Base-by-base conservation (phyloP, 2,329 filamentous ascomycete species). In the Metarhizium humberi region DNA sequence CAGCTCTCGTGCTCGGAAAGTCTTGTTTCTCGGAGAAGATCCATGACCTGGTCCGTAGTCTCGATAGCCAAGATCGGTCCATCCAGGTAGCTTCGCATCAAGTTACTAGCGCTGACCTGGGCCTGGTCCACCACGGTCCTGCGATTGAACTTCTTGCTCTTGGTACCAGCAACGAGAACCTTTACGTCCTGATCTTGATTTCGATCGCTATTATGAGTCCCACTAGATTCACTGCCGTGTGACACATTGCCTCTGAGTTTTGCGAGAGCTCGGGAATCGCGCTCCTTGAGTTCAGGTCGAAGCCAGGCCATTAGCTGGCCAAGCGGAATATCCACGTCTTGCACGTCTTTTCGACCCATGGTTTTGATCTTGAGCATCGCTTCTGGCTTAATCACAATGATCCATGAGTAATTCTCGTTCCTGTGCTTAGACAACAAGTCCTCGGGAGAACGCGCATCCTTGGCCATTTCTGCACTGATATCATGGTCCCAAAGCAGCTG, bases 131-230 rank as follows among this genome's bases (percentile, higher is more conserved):
- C 85, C 51, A 97, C 90, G 32, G 86, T 86, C 65, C 85, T 85
- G 53, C 92, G 85, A 71, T 96, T 96, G 59, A 87, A 88, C 74
- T 96, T 97, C 72, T 96, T 96, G 69, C 86, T 90, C 63, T 86
- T 85, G 51, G 90, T 92, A 56, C 89, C 86, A 1, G 88, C 84
- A 6, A 91, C 80, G 4, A 96, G 78, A n/a, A 97, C 86, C 57
- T 88, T 86, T 49, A 97, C 91, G 55, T 92, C 87, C 61, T 87
- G 85, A 56, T 84, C 79, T 54, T 78, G 73, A 30, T 69, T 66
- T 48, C 62, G 64, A n/a, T 71, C 67, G 7, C 56, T 62, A 5
- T 61, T 60, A 51, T 60, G 53, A 40, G 52, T 61, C 29, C 53
- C 56, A 13, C 59, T 42, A 6, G 52, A n/a, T 36, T 54, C 61